Conservation (phyloP, 176 grass and related monocot species). For the Phyllostachys edulis region DNA sequence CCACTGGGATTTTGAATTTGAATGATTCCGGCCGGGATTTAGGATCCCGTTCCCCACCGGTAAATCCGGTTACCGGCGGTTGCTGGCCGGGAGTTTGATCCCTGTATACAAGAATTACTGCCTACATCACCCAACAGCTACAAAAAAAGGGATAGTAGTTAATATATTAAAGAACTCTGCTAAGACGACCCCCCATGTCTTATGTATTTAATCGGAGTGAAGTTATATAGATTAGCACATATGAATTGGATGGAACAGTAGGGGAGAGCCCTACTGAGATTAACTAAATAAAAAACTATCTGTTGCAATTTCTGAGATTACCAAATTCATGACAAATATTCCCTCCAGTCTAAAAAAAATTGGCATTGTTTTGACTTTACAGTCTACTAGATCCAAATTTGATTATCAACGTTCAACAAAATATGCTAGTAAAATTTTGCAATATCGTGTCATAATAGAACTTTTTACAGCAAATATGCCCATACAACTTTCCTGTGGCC, state of each 20-base stretch:
- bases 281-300: background rate
- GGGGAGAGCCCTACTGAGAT: conserved; percentile 3
- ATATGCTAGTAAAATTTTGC: background rate
- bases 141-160: background rate
- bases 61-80: too few relatives aligned
- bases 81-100: too few relatives aligned
- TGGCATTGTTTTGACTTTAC: background rate
- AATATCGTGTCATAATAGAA: background rate
- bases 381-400: background rate
- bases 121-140: background rate
- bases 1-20: too few relatives aligned
- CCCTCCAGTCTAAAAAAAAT: background rate
- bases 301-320: background rate
- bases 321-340: background rate
- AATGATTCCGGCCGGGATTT: too few relatives aligned
- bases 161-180: background rate
- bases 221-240: background rate
- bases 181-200: background rate
- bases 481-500: conserved; percentile 6
- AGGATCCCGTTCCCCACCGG: too few relatives aligned
- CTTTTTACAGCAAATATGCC: background rate
- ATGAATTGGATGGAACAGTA: conserved; percentile 16
- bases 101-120: background rate
- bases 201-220: background rate
- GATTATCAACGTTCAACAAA: conserved; percentile 1